phyloP scores from a whole-genome alignment of 371 early-diverging fungal genomes.

The Rhizopus microsporus region DNA sequence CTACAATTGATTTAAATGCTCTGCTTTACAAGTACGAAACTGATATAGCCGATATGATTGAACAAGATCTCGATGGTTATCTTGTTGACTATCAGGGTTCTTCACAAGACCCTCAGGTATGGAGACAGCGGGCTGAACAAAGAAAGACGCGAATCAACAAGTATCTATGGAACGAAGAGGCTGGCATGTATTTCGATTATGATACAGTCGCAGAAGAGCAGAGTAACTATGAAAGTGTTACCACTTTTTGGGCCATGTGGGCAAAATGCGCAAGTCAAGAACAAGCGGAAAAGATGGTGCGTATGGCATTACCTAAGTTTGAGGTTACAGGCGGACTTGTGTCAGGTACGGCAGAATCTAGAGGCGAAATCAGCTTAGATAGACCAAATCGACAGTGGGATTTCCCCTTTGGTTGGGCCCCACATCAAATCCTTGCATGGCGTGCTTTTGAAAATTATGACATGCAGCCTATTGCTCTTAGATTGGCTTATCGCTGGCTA shows the following conservation, averaged over 20 bases:
- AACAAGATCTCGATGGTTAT: slow-evolving; percentile 56
- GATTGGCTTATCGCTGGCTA: slow-evolving; percentile 90
- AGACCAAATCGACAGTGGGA: slow-evolving; percentile 96
- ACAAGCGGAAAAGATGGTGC: slow-evolving; percentile 61
- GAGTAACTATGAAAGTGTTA: slow-evolving; percentile 73
- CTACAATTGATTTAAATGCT: slow-evolving; percentile 86
- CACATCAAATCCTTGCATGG: slow-evolving; percentile 96
- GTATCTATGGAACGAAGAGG: slow-evolving; percentile 78
- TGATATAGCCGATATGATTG: slow-evolving; percentile 78
- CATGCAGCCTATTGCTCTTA: slow-evolving; percentile 64
- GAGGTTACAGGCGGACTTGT: slow-evolving; percentile 85
- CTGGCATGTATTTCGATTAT: slow-evolving; percentile 84
- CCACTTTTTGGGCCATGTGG: slow-evolving; percentile 82
- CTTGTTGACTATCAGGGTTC: slow-evolving; percentile 32
- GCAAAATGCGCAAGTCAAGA: slow-evolving; percentile 64
- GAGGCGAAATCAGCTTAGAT: slow-evolving; percentile 68
- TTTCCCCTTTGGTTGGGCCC: slow-evolving; percentile 93
- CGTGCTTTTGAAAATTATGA: slow-evolving; percentile 81
- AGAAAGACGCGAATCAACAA: slow-evolving; percentile 59
- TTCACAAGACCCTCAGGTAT: slow-evolving; percentile 28
- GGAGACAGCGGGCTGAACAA: slow-evolving; percentile 51
- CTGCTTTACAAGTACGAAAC: slow-evolving; percentile 90
- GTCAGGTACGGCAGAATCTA: slow-evolving; percentile 78
- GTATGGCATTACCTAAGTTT: slow-evolving; percentile 55
- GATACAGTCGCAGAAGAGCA: slow-evolving; percentile 58